phyloP scores from a whole-genome alignment of 257 asterid species.

The Scutellaria minor region DNA sequence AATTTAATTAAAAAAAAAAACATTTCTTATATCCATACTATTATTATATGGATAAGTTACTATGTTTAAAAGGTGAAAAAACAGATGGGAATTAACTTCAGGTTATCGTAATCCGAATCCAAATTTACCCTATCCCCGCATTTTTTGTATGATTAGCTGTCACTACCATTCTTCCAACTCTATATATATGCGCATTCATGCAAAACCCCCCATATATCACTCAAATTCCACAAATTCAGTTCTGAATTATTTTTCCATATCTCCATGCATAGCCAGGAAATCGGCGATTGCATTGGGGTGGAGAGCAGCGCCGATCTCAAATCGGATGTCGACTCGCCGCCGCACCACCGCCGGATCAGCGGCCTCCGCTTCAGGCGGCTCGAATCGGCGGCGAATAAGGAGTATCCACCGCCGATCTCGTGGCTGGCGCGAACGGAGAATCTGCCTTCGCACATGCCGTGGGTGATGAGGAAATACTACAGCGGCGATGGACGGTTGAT shows the following conservation, averaged over 20 bases:
- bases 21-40: no score
- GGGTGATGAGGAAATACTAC: constrained; percentile 60
- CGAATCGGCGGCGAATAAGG: constrained; percentile 28
- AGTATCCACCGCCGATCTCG: constrained; percentile 73
- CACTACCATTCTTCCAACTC: constrained; percentile 36
- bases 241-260: not conserved
- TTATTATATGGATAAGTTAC: not conserved
- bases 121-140: constrained; percentile 32
- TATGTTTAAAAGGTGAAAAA: not conserved
- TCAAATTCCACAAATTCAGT: not conserved
- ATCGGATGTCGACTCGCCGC: constrained; percentile 31
- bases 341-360: constrained; percentile 1
- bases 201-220: constrained; percentile 25
- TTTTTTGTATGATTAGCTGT: constrained; percentile 34
- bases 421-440: constrained; percentile 47
- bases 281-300: constrained; percentile 57
- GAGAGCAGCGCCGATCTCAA: constrained; percentile 57
- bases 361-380: constrained; percentile 18
- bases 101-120: constrained; percentile 21
- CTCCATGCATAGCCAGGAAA: constrained; percentile 47
- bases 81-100: not conserved
- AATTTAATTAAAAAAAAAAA: no score
- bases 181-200: constrained; percentile 20
- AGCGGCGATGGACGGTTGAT: constrained; percentile 66
- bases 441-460: constrained; percentile 55